A percentile compares a stretch with the other conserved stretches of the same genome.
Conservation (phyloP, 192 early-diverging fungal genomes). For the Coemansia sp. region DNA sequence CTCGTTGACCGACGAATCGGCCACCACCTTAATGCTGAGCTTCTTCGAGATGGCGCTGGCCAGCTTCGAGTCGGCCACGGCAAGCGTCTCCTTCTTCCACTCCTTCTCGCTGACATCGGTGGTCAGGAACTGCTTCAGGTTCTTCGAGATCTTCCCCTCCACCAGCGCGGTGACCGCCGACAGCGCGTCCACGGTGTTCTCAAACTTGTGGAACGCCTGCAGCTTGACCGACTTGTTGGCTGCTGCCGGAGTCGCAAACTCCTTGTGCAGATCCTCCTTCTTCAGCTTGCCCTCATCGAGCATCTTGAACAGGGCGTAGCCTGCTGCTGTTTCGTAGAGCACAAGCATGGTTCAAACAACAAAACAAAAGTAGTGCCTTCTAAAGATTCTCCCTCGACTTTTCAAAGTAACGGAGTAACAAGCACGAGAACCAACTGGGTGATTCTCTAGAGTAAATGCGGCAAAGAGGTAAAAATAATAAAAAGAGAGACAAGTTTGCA, state of each 20-base stretch:
- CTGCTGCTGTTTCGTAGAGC: constrained; percentile 95
- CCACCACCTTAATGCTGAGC: constrained; percentile 78
- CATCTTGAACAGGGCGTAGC: constrained; percentile 96
- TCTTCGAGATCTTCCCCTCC: constrained; percentile 95
- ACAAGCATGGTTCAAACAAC: constrained; percentile 70
- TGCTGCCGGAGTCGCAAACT: constrained; percentile 82
- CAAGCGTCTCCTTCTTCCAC: constrained; percentile 88
- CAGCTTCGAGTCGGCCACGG: constrained; percentile 93
- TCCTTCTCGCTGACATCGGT: constrained; percentile 81
- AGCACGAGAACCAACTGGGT: neutral
- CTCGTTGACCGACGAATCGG: constrained; percentile 84
- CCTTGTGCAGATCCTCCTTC: constrained; percentile 83
- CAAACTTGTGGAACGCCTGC: constrained; percentile 95
- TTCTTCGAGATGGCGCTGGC: constrained; percentile 82
- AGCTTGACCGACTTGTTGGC: constrained; percentile 95
- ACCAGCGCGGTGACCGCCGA: constrained; percentile 93
- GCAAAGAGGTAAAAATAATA: neutral
- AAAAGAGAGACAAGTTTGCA: neutral
- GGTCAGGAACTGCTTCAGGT: constrained; percentile 90
- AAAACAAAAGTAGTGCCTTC: neutral
- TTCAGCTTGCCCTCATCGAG: constrained; percentile 85
- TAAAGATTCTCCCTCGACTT: neutral
- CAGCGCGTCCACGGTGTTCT: constrained; percentile 97
- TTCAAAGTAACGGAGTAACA: neutral
- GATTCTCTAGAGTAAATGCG: constrained; percentile 1